phyloP scores from a whole-genome alignment of 805 yeast genomes.

The Cyberlindnera lachancei region DNA sequence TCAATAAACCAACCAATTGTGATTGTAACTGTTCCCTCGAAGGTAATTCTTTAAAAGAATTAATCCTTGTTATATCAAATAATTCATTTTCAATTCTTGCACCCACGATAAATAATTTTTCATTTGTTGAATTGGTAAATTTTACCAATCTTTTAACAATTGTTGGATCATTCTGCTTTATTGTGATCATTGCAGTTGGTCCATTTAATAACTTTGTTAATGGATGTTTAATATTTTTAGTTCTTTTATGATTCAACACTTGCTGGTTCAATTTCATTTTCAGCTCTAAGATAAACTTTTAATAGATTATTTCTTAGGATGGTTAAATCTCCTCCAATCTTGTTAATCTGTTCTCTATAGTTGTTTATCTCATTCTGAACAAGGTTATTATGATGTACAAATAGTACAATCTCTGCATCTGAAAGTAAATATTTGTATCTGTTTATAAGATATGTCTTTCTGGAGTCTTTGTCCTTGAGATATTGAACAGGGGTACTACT shows the following conservation, averaged over 20 bases:
- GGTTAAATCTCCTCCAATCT: conserved; percentile 63
- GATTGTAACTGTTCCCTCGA: conserved; percentile 63
- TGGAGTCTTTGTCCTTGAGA: conserved; percentile 55
- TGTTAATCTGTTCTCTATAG: conserved; percentile 53
- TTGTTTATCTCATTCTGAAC: conserved; percentile 57
- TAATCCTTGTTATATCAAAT: conserved; percentile 44
- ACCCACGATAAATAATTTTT: conserved; percentile 74
- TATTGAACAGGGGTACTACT: conserved; percentile 25
- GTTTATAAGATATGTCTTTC: conserved; percentile 85
- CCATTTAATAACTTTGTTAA: conserved; percentile 65
- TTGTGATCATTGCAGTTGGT: conserved; percentile 75
- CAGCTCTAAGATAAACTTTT: conserved; percentile 68
- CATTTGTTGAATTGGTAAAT: conserved; percentile 54
- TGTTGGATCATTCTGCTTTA: conserved; percentile 64
- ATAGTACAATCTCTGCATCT: conserved; percentile 59
- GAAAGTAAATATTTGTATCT: conserved; percentile 66
- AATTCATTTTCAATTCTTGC: conserved; percentile 67
- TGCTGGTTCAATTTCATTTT: conserved; percentile 69
- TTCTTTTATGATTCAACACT: conserved; percentile 37
- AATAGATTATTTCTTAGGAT: conserved; percentile 65
- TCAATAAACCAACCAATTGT: conserved; percentile 75
- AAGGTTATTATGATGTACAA: conserved; percentile 81
- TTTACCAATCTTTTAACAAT: conserved; percentile 56
- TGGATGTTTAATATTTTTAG: conserved; percentile 51
- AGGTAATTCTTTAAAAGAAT: conserved; percentile 67